Evolutionary conservation across 1,284 basidiomycete species (phyloP), one percentile per base, ranked within the genome.

Genomic region (Ceratobasidium sp.): DNA sequence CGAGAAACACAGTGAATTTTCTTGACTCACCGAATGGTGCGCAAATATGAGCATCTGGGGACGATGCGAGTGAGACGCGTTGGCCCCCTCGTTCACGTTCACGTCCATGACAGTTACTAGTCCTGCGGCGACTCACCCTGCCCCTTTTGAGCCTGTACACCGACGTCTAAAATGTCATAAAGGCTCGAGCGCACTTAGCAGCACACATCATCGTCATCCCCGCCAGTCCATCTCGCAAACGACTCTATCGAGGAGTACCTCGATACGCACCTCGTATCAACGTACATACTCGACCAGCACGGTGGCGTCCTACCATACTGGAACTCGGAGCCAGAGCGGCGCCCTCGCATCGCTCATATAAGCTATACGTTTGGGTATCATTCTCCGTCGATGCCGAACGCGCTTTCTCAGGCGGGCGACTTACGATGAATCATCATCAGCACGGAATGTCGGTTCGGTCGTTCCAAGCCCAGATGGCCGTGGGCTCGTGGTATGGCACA

Each of bases 91-190:
- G 58, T 65, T 42, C 20, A n/a, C n/a, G n/a, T n/a, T n/a, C n/a
- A 33, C 28, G 3, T 6, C 63, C 5, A 13, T 56, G 17, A 4
- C 26, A n/a, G 51, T n/a, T n/a, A 45, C 8, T 37, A 5, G 11
- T 5, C 26, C 39, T 35, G 7, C 23, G 15, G 7, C 26, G 1
- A 10, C 63, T 8, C 28, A 42, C 17, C 49, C 66, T 51, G 66
- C 66, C 15, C 66, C 66, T 15, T 1, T 13, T 2, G 66, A 68
- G 47, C 66, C 66, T 15, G 35, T 49, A 20, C 51, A 31, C 13
- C 66, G 35, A 11, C 66, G 66, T 2, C n/a, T 37, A 49, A 68
- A 68, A 33, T 49, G 65, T 54, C 49, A 49, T 17, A 49, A 37
- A 35, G 65, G 65, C 33, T 17, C 53, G 28, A 67, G 45, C 33